Evolutionary conservation across 2,329 filamentous ascomycete genomes (phyloP).

Genomic region (Penicillium aurantiogriseum): DNA sequence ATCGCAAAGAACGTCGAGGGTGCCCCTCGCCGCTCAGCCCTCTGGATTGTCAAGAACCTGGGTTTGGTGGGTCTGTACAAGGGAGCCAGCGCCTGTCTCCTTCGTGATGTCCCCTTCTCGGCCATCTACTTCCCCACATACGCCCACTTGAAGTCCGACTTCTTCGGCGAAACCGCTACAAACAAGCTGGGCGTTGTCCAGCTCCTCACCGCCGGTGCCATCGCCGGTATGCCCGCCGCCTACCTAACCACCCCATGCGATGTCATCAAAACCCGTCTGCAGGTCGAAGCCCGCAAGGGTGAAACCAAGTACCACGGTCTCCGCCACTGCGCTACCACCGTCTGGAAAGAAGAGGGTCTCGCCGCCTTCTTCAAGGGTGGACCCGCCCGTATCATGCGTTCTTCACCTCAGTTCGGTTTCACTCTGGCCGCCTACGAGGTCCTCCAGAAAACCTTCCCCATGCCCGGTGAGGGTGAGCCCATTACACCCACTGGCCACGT

Average conservation of each 20-base stretch:
- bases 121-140: slow-evolving; percentile 99
- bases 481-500: slow-evolving; percentile 59
- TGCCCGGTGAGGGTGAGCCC: slow-evolving; percentile 63
- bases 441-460: slow-evolving; percentile 75
- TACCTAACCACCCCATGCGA: slow-evolving; percentile 98
- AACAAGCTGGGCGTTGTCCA: slow-evolving; percentile 89
- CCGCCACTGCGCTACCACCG: slow-evolving; percentile 77
- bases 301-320: slow-evolving; percentile 85
- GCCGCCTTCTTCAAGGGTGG: slow-evolving; percentile 98
- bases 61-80: slow-evolving; percentile 95
- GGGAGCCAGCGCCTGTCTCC: slow-evolving; percentile 87
- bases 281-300: slow-evolving; percentile 95
- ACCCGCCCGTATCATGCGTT: slow-evolving; percentile 89
- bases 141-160: slow-evolving; percentile 86
- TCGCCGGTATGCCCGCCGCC: slow-evolving; percentile 85
- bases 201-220: slow-evolving; percentile 89
- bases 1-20: slow-evolving; percentile 82
- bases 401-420: slow-evolving; percentile 96
- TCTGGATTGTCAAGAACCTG: slow-evolving; percentile 96
- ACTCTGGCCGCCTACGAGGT: slow-evolving; percentile 95
- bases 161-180: slow-evolving; percentile 83
- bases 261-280: slow-evolving; percentile 97
- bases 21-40: slow-evolving; percentile 81
- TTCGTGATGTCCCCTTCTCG: slow-evolving; percentile 96
- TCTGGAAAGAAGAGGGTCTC: slow-evolving; percentile 89